phyloP scores from a whole-genome alignment of 768 basidiomycete genomes.

The Tylopilus plumbeoviolaceoides region DNA sequence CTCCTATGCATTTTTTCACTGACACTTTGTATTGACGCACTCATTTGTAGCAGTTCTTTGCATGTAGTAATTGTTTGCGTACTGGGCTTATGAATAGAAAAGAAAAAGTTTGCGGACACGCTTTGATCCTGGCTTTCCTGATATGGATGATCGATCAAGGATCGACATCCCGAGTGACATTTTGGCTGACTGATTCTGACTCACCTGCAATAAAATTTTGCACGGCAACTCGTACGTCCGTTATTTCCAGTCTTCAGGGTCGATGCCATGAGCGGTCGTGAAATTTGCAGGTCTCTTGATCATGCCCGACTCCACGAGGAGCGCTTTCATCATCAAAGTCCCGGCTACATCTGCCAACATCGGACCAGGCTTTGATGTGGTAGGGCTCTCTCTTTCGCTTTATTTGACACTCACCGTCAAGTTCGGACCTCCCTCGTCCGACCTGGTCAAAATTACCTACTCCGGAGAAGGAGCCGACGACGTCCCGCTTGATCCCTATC shows the following conservation, averaged over 20 bases:
- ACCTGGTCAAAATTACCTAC: constrained; percentile 66
- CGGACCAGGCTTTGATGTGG: constrained; percentile 98
- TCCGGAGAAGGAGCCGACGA: constrained; percentile 85
- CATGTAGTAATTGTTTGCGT: neutral
- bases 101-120: neutral
- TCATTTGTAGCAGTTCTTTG: constrained; percentile 1
- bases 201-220: neutral
- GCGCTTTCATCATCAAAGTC: constrained; percentile 68
- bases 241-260: too few species aligned
- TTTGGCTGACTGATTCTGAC: neutral
- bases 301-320: constrained; percentile 20
- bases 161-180: constrained; percentile 1
- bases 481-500: constrained; percentile 92
- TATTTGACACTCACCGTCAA: constrained; percentile 72
- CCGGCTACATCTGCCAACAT: constrained; percentile 99
- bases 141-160: constrained; percentile 6
- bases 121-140: constrained; percentile 4
- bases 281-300: constrained; percentile 5
- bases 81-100: too few species aligned
- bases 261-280: neutral
- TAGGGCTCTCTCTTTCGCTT: constrained; percentile 93
- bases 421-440: constrained; percentile 34
- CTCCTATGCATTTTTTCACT: neutral
- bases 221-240: constrained; percentile 5
- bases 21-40: constrained; percentile 11